Percentiles rank a stretch among this genome's conserved stretches.
Evolutionary conservation across 805 yeast genomes (phyloP).

Genomic region (Saccharomycopsis amapae): DNA sequence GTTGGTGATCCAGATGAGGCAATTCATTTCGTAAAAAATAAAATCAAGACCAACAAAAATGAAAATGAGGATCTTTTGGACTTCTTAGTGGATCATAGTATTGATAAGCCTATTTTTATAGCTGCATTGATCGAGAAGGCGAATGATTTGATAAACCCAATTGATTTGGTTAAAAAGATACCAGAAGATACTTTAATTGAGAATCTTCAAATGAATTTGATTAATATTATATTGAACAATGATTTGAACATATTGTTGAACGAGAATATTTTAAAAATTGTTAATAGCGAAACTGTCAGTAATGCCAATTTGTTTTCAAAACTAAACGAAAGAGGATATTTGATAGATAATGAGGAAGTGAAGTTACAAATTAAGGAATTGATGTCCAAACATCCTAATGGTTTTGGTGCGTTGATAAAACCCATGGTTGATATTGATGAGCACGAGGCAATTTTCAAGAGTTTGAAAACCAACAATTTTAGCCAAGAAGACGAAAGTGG

Average conservation of each 20-base stretch:
- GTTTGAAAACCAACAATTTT: slow-evolving; percentile 33
- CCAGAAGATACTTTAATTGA: slow-evolving; percentile 55
- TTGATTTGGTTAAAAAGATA: slow-evolving; percentile 59
- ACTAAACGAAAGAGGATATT: slow-evolving; percentile 29
- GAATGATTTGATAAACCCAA: slow-evolving; percentile 59
- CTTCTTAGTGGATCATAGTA: slow-evolving; percentile 60
- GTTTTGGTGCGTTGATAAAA: slow-evolving; percentile 30
- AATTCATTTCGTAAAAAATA: slow-evolving; percentile 59
- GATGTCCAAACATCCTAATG: neutral
- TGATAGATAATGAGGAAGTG: neutral
- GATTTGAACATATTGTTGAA: slow-evolving; percentile 48
- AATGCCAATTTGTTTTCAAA: slow-evolving; percentile 29
- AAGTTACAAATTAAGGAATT: neutral
- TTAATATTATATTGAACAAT: slow-evolving; percentile 56
- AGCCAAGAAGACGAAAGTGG: neutral
- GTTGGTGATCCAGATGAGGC: slow-evolving; percentile 76
- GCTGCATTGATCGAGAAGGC: slow-evolving; percentile 64
- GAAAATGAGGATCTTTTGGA: slow-evolving; percentile 79
- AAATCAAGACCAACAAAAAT: slow-evolving; percentile 44
- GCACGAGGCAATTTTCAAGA: neutral
- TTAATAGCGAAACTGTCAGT: slow-evolving; percentile 43
- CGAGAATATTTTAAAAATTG: slow-evolving; percentile 46
- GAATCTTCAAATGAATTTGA: slow-evolving; percentile 55
- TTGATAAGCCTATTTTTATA: slow-evolving; percentile 68
- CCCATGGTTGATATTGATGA: slow-evolving; percentile 7